Conservation (phyloP, 495 filamentous ascomycete genomes). For the Evernia prunastri region DNA sequence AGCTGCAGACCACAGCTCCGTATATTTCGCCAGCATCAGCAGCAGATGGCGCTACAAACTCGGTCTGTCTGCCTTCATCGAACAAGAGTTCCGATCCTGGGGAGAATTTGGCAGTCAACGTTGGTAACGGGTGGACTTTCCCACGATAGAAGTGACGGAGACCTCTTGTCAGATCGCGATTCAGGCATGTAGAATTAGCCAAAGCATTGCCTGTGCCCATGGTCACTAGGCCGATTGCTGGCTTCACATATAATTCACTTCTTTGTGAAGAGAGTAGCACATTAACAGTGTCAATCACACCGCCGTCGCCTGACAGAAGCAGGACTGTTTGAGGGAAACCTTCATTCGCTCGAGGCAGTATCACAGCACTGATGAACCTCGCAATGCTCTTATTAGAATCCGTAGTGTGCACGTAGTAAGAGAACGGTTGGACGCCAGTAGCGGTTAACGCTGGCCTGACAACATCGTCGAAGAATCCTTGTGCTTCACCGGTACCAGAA, state of each 20-base stretch:
- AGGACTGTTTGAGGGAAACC: conserved; percentile 54
- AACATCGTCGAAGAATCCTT: conserved; percentile 47
- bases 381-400: conserved; percentile 51
- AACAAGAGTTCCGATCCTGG: conserved; percentile 46
- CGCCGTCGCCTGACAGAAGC: conserved; percentile 82
- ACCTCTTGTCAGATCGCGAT: conserved; percentile 28
- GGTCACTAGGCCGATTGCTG: conserved; percentile 60
- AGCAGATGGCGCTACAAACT: conserved; percentile 24
- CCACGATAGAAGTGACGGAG: conserved; percentile 43
- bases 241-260: conserved; percentile 33
- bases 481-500: conserved; percentile 63
- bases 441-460: conserved; percentile 52
- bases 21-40: conserved; percentile 39
- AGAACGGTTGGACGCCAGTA: conserved; percentile 34
- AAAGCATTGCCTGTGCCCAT: conserved; percentile 88
- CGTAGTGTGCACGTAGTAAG: conserved; percentile 51
- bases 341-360: conserved; percentile 44
- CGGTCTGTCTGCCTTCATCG: conserved; percentile 34
- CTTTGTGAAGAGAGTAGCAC: conserved; percentile 36
- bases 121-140: conserved; percentile 40
- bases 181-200: conserved; percentile 55
- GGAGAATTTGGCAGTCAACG: conserved; percentile 60
- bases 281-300: conserved; percentile 72
- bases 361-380: conserved; percentile 47
- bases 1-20: conserved; percentile 79